Base-by-base conservation (phyloP, 2,329 filamentous ascomycete genomes). In the Stemphylium lycopersici region DNA sequence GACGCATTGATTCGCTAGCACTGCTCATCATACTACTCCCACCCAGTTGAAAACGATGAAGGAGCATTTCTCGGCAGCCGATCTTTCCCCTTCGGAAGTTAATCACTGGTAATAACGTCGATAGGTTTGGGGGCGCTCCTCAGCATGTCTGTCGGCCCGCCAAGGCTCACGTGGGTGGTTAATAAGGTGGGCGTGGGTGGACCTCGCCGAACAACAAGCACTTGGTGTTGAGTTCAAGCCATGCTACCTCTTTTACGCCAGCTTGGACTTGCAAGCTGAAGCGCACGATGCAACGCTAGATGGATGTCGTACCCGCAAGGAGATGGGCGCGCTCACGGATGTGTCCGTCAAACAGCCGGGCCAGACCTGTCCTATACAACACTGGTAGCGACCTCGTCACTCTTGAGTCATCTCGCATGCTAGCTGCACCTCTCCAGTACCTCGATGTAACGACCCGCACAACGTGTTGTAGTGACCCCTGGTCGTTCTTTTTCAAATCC, bases 171-270 rank as follows among this genome's bases (percentile, higher is more conserved):
- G 48, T 57, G 32, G 36, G 49, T 44, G 51, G 52, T 51, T 44
- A 50, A 54, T 55, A 36, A 58, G 52, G 55, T 46, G 56, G 51
- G 56, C 53, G 42, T 59, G 52, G 53, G 41, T 62, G 46, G 55
- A 71, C 59, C 59, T 72, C 68, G 70, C 68, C 68, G 69, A 71
- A 59, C 51, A 65, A 36, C 53, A 56, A 60, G 49, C 52, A 62
- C 15, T 59, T 48, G 37, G 44, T 64, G 63, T 67, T 58, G 60
- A 61, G 49, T 50, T 44, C 42, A 55, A 42, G 49, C 49, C 52
- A 48, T 44, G 41, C 48, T 48, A 53, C 46, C 55, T 61, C 52
- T 52, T 49, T 36, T 3, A 36, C 45, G 46, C 49, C 51, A 51
- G 42, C 49, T 33, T 39, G 40, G 40, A 52, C 59, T 45, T 60